Conservation (phyloP, 768 basidiomycete genomes). For the Kwoniella bestiolae region DNA sequence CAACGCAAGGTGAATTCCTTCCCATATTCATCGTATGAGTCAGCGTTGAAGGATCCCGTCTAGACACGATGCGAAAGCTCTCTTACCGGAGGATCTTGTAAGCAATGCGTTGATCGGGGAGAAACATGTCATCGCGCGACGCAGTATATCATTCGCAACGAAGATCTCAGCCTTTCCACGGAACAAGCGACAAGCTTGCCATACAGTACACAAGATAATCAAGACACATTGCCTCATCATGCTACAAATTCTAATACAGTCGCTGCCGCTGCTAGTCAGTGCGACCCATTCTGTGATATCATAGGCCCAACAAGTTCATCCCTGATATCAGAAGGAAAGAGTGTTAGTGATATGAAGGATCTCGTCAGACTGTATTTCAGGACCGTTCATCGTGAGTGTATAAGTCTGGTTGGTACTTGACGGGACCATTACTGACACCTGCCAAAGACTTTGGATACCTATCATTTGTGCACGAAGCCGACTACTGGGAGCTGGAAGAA, state of each 20-base stretch:
- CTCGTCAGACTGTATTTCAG: constrained; percentile 21
- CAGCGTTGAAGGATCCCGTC: neutral
- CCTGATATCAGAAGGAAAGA: neutral
- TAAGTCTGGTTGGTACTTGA: no score
- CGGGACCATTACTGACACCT: no score
- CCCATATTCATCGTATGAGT: neutral
- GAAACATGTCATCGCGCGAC: neutral
- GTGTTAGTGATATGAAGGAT: constrained; percentile 3
- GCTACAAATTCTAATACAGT: neutral
- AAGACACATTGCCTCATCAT: neutral
- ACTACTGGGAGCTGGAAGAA: constrained; percentile 22
- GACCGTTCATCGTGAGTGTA: constrained; percentile 26
- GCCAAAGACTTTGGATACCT: constrained; percentile 28
- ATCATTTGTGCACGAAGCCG: constrained; percentile 33
- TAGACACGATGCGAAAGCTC: constrained; percentile 3
- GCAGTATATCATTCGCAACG: neutral
- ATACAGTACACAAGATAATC: neutral
- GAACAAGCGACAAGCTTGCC: neutral
- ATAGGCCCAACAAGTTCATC: neutral
- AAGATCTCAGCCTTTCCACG: neutral
- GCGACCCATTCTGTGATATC: neutral
- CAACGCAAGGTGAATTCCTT: constrained; percentile 1
- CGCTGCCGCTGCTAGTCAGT: neutral
- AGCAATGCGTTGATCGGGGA: neutral
- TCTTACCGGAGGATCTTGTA: neutral